phyloP scores from a whole-genome alignment of 441 rosid genomes.

The Breynia disticha region DNA sequence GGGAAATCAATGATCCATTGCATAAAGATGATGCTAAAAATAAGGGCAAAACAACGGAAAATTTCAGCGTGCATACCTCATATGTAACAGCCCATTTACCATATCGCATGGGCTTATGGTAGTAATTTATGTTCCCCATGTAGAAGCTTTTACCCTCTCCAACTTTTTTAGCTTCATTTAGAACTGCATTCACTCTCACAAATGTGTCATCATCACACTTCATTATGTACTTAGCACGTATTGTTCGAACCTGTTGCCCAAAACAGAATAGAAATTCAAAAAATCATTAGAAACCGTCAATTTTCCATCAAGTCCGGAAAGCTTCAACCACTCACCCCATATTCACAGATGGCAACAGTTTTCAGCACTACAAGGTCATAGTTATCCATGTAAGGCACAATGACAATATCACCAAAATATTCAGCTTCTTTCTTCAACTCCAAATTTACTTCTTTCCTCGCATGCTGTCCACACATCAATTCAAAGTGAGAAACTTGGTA shows the following conservation, averaged over 20 bases:
- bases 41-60: not conserved
- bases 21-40: not conserved
- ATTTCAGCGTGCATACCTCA: slow-evolving; percentile 38
- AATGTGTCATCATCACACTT: slow-evolving; percentile 89
- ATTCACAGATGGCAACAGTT: slow-evolving; percentile 89
- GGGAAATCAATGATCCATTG: no score
- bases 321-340: slow-evolving; percentile 46
- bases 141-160: slow-evolving; percentile 58
- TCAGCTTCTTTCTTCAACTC: slow-evolving; percentile 88
- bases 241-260: slow-evolving; percentile 39
- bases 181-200: slow-evolving; percentile 58
- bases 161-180: slow-evolving; percentile 50
- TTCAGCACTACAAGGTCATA: slow-evolving; percentile 83
- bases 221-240: slow-evolving; percentile 64
- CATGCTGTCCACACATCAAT: slow-evolving; percentile 35
- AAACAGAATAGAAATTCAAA: slow-evolving; percentile 1
- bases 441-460: slow-evolving; percentile 73
- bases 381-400: slow-evolving; percentile 85
- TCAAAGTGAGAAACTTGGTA: slow-evolving; percentile 3
- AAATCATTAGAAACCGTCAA: no score
- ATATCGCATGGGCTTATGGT: slow-evolving; percentile 66
- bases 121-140: slow-evolving; percentile 75
- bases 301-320: not conserved
- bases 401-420: slow-evolving; percentile 73
- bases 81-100: slow-evolving; percentile 95